Conservation (phyloP, 2,329 filamentous ascomycete species). For the Penicillium freii region DNA sequence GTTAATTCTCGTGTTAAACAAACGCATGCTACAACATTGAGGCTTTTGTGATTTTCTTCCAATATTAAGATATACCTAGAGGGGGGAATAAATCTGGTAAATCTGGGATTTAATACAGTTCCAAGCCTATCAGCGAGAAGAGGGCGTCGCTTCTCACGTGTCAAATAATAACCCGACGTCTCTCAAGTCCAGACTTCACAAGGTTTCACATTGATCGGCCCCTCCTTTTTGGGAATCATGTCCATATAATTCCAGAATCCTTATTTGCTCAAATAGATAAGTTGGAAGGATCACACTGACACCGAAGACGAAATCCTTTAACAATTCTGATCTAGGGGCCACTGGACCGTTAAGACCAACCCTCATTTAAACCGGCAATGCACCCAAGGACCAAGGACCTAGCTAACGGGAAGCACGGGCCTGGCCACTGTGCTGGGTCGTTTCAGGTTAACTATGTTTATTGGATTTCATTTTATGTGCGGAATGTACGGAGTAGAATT, state of each 20-base stretch:
- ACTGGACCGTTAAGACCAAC: constrained; percentile 11
- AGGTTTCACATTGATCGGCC: not conserved
- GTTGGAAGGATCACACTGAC: not conserved
- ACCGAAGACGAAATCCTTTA: not conserved
- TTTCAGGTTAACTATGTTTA: constrained; percentile 27
- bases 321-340: not conserved
- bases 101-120: not conserved
- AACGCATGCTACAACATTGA: not conserved
- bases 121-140: not conserved
- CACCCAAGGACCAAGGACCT: constrained; percentile 10
- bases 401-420: constrained; percentile 31
- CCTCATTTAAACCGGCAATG: constrained; percentile 13
- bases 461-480: no score
- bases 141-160: not conserved
- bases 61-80: not conserved
- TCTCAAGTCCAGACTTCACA: not conserved
- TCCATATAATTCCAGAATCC: not conserved
- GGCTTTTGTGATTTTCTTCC: not conserved
- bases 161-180: not conserved
- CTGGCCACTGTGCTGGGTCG: constrained; percentile 30
- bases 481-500: not conserved
- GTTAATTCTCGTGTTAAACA: not conserved
- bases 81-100: no score
- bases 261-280: not conserved
- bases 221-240: not conserved